phyloP scores from a whole-genome alignment of 2,329 filamentous ascomycete species.

The Diaporthe citri region DNA sequence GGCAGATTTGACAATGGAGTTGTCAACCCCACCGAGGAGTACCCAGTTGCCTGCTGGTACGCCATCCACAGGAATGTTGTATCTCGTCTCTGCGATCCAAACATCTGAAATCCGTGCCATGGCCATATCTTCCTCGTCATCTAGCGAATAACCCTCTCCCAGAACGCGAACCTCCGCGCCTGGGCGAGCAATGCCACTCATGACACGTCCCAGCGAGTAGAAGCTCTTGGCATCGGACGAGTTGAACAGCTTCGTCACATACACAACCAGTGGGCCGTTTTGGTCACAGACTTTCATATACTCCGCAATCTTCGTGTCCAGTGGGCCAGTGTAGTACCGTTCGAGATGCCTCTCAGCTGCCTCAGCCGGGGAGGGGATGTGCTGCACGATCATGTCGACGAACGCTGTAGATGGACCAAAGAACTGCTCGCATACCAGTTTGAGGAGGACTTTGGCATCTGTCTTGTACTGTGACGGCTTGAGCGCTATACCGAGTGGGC shows the following conservation, averaged over 20 bases:
- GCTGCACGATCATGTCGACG: constrained; percentile 93
- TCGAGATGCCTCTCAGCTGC: constrained; percentile 83
- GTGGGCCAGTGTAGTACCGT: constrained; percentile 90
- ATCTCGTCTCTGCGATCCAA: constrained; percentile 91
- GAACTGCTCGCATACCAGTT: constrained; percentile 93
- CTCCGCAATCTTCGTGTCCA: constrained; percentile 83
- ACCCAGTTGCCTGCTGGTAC: constrained; percentile 95
- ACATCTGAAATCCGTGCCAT: constrained; percentile 86
- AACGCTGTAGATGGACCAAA: constrained; percentile 92
- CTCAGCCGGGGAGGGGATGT: constrained; percentile 87
- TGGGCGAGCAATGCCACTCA: constrained; percentile 90
- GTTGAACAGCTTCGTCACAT: constrained; percentile 94
- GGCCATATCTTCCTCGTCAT: constrained; percentile 98
- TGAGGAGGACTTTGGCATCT: constrained; percentile 90
- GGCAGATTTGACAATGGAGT: constrained; percentile 97
- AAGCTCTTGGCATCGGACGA: constrained; percentile 92
- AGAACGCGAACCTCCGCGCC: constrained; percentile 89
- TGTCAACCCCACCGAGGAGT: constrained; percentile 92
- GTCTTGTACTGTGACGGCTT: constrained; percentile 94
- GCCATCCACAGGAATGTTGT: constrained; percentile 91
- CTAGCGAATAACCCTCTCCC: constrained; percentile 94
- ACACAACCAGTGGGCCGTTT: constrained; percentile 90
- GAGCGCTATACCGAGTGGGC: constrained; percentile 82
- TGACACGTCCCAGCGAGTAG: constrained; percentile 88
- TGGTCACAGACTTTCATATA: constrained; percentile 87